These are phyloP conservation scores for Erodium moschatum DNA, from an alignment of 441 rosid species.

Conservation along the genomic window DNA sequence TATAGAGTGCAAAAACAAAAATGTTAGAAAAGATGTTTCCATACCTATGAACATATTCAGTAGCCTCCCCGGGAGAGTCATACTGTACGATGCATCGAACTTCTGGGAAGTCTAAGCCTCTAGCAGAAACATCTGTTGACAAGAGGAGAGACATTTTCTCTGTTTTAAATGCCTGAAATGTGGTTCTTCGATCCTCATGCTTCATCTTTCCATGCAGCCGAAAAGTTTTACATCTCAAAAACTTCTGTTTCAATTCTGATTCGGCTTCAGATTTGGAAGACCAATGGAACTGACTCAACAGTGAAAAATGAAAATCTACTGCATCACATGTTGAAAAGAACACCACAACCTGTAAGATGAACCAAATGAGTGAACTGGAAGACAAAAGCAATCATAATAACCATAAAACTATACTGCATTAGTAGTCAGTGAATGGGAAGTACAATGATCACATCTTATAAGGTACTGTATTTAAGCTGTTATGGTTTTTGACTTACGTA, in stretches of 20 bases:
- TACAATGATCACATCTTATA: neutral
- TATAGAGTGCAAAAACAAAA: neutral
- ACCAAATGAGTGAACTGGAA: conserved; percentile 18
- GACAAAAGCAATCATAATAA: neutral
- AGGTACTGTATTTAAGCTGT: too few species aligned
- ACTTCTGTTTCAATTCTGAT: conserved; percentile 35
- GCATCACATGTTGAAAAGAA: conserved; percentile 97
- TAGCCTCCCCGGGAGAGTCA: conserved; percentile 98
- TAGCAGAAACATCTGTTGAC: conserved; percentile 82
- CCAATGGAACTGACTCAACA: conserved; percentile 63
- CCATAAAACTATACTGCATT: neutral
- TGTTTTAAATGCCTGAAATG: conserved; percentile 62
- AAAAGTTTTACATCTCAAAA: conserved; percentile 61
- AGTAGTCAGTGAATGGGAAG: neutral
- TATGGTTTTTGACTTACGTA: too few species aligned
- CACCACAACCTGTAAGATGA: conserved; percentile 62
- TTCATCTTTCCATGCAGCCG: conserved; percentile 88
- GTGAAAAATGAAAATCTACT: conserved; percentile 79
- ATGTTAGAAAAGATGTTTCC: neutral
- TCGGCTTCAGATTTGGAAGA: conserved; percentile 41
- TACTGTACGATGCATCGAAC: conserved; percentile 89
- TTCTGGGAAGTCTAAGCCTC: conserved; percentile 88
- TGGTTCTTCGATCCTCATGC: conserved; percentile 76
- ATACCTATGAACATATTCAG: conserved; percentile 96
- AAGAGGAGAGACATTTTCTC: conserved; percentile 77